Conservation (phyloP, 2,329 filamentous ascomycete genomes). For the Hymenotorrendiella dingleyae region DNA sequence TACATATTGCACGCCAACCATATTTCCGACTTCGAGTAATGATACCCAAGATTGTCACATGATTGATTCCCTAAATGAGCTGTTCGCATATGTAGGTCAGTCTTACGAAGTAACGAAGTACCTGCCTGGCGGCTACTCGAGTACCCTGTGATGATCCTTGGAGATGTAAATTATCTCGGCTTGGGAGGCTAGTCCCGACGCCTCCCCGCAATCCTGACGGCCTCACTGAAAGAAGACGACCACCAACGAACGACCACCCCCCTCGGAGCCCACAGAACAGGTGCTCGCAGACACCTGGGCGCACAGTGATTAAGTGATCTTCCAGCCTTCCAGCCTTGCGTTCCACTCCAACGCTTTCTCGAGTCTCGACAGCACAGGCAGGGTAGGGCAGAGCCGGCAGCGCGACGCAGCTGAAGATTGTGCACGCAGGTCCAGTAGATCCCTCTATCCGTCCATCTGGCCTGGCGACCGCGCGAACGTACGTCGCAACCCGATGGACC, state of each 20-base stretch:
- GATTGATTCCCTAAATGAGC: constrained; percentile 7
- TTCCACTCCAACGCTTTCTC: constrained; percentile 3
- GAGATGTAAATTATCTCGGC: constrained; percentile 8
- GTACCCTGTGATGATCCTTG: background rate
- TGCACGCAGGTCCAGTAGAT: constrained; percentile 7
- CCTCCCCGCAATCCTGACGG: constrained; percentile 8
- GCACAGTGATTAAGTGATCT: background rate
- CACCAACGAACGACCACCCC: background rate
- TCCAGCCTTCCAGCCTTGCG: constrained; percentile 1
- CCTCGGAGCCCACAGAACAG: background rate
- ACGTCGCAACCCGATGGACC: constrained; percentile 30
- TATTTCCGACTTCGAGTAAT: background rate
- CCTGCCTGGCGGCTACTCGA: constrained; percentile 3
- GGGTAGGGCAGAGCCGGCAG: background rate
- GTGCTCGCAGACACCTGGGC: background rate
- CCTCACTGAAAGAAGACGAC: constrained; percentile 1
- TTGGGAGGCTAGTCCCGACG: constrained; percentile 7
- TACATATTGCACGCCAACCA: too few species aligned
- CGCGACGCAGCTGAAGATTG: background rate
- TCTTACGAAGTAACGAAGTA: too few species aligned
- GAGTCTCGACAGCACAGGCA: constrained; percentile 3
- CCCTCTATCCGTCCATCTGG: too few species aligned
- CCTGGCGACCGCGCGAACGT: constrained; percentile 17
- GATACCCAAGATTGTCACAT: constrained; percentile 10
- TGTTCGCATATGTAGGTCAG: constrained; percentile 13